Evolutionary conservation across 2,329 filamentous ascomycete genomes (phyloP).

Genomic region (Calonectria pauciramosa): DNA sequence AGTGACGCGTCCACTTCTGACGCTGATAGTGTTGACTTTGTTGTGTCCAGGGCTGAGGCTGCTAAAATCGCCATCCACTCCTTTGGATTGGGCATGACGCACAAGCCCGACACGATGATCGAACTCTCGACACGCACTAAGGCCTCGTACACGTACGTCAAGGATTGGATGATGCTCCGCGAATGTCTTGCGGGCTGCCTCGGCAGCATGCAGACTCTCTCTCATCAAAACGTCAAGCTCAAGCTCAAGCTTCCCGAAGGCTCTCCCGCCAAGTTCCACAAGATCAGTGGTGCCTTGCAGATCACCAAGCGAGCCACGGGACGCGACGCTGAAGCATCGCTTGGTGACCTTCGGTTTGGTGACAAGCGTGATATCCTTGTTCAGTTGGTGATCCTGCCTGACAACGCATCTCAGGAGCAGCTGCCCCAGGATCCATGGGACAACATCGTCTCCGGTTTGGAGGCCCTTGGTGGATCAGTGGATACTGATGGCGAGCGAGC

Average conservation of each 20-base stretch:
- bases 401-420: constrained; percentile 85
- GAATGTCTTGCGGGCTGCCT: constrained; percentile 96
- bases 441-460: constrained; percentile 93
- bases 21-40: constrained; percentile 95
- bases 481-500: constrained; percentile 89
- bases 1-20: constrained; percentile 97
- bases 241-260: constrained; percentile 95
- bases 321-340: constrained; percentile 90
- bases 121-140: constrained; percentile 96
- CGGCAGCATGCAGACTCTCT: constrained; percentile 90
- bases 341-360: constrained; percentile 94
- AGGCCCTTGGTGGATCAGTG: constrained; percentile 89
- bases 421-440: constrained; percentile 97
- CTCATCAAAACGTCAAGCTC: constrained; percentile 98
- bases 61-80: constrained; percentile 99
- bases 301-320: constrained; percentile 97
- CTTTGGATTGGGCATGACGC: constrained; percentile 94
- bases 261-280: constrained; percentile 97
- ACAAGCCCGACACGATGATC: constrained; percentile 99
- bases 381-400: constrained; percentile 91
- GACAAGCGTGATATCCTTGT: constrained; percentile 96
- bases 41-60: constrained; percentile 95
- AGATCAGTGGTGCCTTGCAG: constrained; percentile 96
- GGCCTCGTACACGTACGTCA: constrained; percentile 97
- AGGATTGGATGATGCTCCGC: constrained; percentile 99